phyloP scores from a whole-genome alignment of 305 asterid genomes.

The Andrographis paniculata region DNA sequence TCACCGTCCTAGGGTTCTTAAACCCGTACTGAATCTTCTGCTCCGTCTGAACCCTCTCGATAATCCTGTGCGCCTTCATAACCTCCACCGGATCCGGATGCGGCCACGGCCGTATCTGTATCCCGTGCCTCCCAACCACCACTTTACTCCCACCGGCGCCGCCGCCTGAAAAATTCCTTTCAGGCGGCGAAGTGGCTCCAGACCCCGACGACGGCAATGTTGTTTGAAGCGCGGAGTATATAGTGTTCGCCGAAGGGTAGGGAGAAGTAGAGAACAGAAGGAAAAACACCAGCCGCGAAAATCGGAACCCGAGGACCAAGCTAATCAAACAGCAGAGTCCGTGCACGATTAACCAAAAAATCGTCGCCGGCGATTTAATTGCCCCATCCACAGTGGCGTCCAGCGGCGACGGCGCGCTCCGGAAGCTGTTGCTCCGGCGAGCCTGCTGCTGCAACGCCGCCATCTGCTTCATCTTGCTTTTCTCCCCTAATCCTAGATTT shows the following conservation, averaged over 20 bases:
- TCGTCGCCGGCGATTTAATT: conserved; percentile 62
- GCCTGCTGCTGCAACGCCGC: conserved; percentile 74
- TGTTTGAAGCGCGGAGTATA: conserved; percentile 31
- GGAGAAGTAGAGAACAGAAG: conserved; percentile 53
- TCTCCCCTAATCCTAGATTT: conserved; percentile 10
- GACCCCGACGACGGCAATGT: conserved; percentile 16
- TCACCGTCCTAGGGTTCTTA: conserved; percentile 64
- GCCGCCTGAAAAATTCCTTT: conserved; percentile 23
- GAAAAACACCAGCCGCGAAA: conserved; percentile 74
- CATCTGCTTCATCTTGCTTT: conserved; percentile 45
- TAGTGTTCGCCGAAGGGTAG: conserved; percentile 38
- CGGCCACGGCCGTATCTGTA: conserved; percentile 90
- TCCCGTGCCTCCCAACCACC: conserved; percentile 96
- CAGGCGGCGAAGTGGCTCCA: conserved; percentile 21
- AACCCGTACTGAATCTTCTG: conserved; percentile 78
- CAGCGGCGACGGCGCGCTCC: conserved; percentile 47
- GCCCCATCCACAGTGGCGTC: conserved; percentile 65
- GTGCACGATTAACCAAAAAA: conserved; percentile 74
- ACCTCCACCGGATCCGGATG: conserved; percentile 95
- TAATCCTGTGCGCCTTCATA: conserved; percentile 78
- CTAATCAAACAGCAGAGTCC: conserved; percentile 79
- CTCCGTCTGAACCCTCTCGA: conserved; percentile 82
- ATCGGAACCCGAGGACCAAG: conserved; percentile 79
- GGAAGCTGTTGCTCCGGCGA: conserved; percentile 76
- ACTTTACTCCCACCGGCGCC: conserved; percentile 45